These are phyloP conservation scores for Venturiaceae sp. DNA, from an alignment of 2,329 filamentous ascomycete genomes.

Conservation along the genomic window DNA sequence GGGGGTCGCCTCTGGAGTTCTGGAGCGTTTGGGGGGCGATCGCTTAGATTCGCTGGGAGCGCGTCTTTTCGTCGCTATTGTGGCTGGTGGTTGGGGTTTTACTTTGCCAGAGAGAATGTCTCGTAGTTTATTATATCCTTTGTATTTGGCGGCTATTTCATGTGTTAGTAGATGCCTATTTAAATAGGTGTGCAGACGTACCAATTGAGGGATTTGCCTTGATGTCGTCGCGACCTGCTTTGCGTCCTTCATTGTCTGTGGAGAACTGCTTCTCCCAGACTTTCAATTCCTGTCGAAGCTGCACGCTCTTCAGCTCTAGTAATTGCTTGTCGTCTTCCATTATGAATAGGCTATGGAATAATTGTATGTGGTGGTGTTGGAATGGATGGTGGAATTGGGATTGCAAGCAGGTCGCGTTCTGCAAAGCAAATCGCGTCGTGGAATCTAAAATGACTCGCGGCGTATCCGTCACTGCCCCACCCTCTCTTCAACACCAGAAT, in stretches of 20 bases:
- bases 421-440: not conserved
- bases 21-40: slow-evolving; percentile 18
- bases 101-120: slow-evolving; percentile 3
- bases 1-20: slow-evolving; percentile 6
- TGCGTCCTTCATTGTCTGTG: slow-evolving; percentile 51
- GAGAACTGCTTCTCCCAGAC: slow-evolving; percentile 63
- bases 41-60: slow-evolving; percentile 13
- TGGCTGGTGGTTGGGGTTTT: not conserved
- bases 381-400: not conserved
- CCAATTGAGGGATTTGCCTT: slow-evolving; percentile 63
- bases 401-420: not conserved
- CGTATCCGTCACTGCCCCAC: not conserved
- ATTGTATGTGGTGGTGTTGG: not conserved
- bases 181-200: slow-evolving; percentile 33
- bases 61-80: not conserved
- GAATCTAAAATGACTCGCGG: not conserved
- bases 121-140: slow-evolving; percentile 61
- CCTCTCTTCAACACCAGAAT: not conserved
- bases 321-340: not conserved
- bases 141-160: slow-evolving; percentile 58
- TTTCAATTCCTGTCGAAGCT: slow-evolving; percentile 34
- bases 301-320: not conserved
- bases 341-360: slow-evolving; percentile 2
- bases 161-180: no score
- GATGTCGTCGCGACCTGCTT: slow-evolving; percentile 66